Conservation (phyloP, 2,329 filamentous ascomycete species). For the Phialophora verrucosa region DNA sequence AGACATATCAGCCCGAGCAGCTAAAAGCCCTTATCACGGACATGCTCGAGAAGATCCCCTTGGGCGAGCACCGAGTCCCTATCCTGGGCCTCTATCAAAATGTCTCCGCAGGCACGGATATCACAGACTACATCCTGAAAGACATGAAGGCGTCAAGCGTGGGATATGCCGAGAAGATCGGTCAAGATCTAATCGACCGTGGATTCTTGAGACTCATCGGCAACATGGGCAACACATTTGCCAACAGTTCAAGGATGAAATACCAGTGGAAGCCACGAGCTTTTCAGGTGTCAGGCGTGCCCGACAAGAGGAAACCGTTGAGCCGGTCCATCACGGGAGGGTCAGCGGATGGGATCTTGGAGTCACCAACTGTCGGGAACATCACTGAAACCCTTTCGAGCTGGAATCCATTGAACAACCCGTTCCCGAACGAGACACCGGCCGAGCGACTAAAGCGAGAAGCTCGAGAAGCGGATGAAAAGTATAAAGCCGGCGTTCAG, state of each 20-base stretch:
- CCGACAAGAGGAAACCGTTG: conserved; percentile 80
- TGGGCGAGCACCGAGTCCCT: conserved; percentile 91
- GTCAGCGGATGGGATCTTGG: conserved; percentile 60
- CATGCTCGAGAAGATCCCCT: conserved; percentile 83
- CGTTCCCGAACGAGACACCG: conserved; percentile 91
- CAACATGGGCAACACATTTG: conserved; percentile 92
- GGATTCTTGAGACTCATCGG: conserved; percentile 90
- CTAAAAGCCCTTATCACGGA: conserved; percentile 88
- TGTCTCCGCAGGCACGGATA: conserved; percentile 87
- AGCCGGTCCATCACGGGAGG: conserved; percentile 76
- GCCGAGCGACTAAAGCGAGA: conserved; percentile 85
- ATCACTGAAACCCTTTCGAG: conserved; percentile 88
- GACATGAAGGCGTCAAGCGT: conserved; percentile 83
- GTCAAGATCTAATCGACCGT: conserved; percentile 85
- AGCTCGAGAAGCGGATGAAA: conserved; percentile 86
- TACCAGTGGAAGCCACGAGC: conserved; percentile 96
- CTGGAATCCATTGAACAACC: conserved; percentile 92
- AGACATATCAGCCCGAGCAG: conserved; percentile 81
- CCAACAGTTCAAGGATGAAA: conserved; percentile 95
- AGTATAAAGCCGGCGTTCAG: conserved; percentile 84
- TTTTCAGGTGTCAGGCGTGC: conserved; percentile 84
- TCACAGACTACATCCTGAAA: conserved; percentile 92
- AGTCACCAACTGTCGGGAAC: conserved; percentile 80
- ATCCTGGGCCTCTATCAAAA: conserved; percentile 95
- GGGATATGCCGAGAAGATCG: conserved; percentile 90